Evolutionary conservation across 495 filamentous ascomycete genomes (phyloP).

Genomic region (Penicillium soppii): DNA sequence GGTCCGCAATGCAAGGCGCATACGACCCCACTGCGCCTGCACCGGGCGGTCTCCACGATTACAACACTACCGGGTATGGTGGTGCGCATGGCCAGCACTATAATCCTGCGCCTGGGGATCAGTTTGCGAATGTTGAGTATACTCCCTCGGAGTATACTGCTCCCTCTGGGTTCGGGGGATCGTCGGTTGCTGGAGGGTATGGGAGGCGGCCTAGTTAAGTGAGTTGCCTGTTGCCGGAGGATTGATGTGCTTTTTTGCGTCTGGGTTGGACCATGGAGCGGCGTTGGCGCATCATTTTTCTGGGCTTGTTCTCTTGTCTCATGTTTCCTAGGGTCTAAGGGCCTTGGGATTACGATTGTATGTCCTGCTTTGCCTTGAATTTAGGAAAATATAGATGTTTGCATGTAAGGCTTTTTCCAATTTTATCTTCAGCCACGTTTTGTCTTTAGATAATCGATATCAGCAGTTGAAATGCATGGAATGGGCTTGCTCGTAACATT

Average conservation of each 20-base stretch:
- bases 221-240: slow-evolving; percentile 15
- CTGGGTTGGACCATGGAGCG: slow-evolving; percentile 37
- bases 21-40: slow-evolving; percentile 41
- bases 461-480: too few species aligned
- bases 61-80: slow-evolving; percentile 46
- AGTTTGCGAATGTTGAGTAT: slow-evolving; percentile 15
- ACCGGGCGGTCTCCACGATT: slow-evolving; percentile 37
- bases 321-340: slow-evolving; percentile 1
- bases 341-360: slow-evolving; percentile 13
- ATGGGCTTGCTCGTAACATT: too few species aligned
- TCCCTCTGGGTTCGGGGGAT: slow-evolving; percentile 1
- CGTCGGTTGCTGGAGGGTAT: slow-evolving; percentile 21
- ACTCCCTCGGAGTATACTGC: slow-evolving; percentile 17
- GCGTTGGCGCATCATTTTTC: slow-evolving; percentile 36
- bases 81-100: slow-evolving; percentile 47
- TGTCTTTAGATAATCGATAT: too few species aligned
- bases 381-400: slow-evolving; percentile 16
- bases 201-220: slow-evolving; percentile 5
- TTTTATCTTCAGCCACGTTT: too few species aligned
- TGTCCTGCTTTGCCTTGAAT: slow-evolving; percentile 11
- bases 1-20: slow-evolving; percentile 35
- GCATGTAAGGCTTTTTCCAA: not conserved
- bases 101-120: slow-evolving; percentile 21
- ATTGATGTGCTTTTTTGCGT: slow-evolving; percentile 22
- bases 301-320: slow-evolving; percentile 8